Conservation (phyloP, 2,329 filamentous ascomycete species). For the Clarireedia sp. region DNA sequence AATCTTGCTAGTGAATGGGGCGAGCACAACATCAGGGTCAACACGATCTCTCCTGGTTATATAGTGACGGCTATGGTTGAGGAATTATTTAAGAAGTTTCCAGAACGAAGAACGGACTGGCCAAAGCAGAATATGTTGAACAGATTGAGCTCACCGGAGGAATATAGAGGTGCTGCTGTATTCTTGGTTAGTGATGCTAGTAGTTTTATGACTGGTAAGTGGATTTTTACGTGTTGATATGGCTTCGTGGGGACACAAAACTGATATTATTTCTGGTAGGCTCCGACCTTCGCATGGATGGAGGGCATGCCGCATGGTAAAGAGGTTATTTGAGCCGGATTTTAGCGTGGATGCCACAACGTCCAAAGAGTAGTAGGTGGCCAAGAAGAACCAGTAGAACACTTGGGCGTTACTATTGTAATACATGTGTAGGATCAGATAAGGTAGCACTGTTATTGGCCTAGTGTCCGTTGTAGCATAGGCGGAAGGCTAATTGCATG, state of each 20-base stretch:
- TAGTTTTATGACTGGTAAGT: slow-evolving; percentile 57
- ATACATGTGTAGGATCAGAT: too few relatives aligned
- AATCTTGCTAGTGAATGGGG: slow-evolving; percentile 71
- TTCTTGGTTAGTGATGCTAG: slow-evolving; percentile 61
- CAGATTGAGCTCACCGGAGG: slow-evolving; percentile 56
- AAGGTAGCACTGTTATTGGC: too few relatives aligned
- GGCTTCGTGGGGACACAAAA: too few relatives aligned
- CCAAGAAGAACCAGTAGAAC: too few relatives aligned
- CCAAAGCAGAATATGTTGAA: slow-evolving; percentile 79
- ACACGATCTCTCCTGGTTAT: slow-evolving; percentile 74
- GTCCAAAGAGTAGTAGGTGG: too few relatives aligned
- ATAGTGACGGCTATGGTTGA: slow-evolving; percentile 80
- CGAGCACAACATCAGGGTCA: slow-evolving; percentile 59
- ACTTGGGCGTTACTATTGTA: too few relatives aligned
- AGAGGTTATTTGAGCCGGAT: too few relatives aligned
- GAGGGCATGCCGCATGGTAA: slow-evolving; percentile 42
- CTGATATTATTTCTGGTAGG: not conserved
- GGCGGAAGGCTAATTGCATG: too few relatives aligned
- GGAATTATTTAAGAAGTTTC: slow-evolving; percentile 66
- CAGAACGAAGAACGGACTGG: slow-evolving; percentile 62
- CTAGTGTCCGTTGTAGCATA: too few relatives aligned
- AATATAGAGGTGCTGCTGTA: slow-evolving; percentile 64
- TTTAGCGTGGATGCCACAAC: too few relatives aligned
- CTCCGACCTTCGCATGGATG: slow-evolving; percentile 25
- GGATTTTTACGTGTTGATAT: not conserved